Evolutionary conservation across 768 basidiomycete species (phyloP).

Genomic region (Lanmaoa pseudosensibilis): DNA sequence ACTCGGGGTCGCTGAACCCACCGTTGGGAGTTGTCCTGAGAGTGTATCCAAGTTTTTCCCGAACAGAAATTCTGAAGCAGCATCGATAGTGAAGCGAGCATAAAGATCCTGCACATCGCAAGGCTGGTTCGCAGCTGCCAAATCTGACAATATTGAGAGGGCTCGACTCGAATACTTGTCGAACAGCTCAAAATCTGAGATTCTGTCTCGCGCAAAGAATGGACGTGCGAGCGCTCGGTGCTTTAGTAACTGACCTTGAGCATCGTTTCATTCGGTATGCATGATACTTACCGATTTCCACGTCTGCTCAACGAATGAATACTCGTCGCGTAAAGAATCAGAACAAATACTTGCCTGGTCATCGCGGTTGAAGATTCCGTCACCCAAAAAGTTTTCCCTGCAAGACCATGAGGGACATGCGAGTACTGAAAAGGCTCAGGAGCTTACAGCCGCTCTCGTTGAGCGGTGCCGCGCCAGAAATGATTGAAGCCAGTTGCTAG

Average conservation of each 20-base stretch:
- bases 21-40: conserved; percentile 50
- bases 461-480: conserved; percentile 65
- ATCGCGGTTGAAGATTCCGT: conserved; percentile 77
- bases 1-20: conserved; percentile 46
- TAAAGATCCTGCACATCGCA: conserved; percentile 70
- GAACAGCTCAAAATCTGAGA: conserved; percentile 68
- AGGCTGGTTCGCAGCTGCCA: conserved; percentile 39
- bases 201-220: conserved; percentile 72
- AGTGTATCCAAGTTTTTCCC: conserved; percentile 64
- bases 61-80: conserved; percentile 73
- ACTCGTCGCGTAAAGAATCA: neutral
- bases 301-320: conserved; percentile 33
- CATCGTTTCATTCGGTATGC: neutral
- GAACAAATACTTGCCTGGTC: conserved; percentile 49
- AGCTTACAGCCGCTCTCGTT: conserved; percentile 66
- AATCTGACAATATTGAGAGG: conserved; percentile 46
- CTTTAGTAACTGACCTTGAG: conserved; percentile 35
- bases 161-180: conserved; percentile 54
- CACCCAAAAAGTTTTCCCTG: conserved; percentile 58
- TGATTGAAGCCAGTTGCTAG: conserved; percentile 63
- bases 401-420: conserved; percentile 8
- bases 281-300: conserved; percentile 60
- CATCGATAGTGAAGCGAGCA: conserved; percentile 66
- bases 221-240: conserved; percentile 69
- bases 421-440: neutral